Base-by-base conservation (phyloP, 2,329 filamentous ascomycete species). In the Alternaria tenuissima region DNA sequence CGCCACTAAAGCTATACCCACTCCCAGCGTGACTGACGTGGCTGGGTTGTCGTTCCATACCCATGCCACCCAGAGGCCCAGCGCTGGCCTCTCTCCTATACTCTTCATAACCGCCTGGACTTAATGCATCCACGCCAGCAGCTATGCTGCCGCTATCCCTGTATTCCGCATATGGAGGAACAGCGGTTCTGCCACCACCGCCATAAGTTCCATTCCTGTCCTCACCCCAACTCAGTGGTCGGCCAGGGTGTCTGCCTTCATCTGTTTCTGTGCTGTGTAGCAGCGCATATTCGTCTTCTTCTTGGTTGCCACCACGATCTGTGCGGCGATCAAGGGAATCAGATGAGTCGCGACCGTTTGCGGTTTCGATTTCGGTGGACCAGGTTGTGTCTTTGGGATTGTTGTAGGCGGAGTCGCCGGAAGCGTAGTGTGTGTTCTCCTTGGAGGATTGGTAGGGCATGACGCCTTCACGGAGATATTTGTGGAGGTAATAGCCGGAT, bases 381-480 rank as follows among this genome's bases (percentile, higher is more conserved):
- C 81, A 81, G 16, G 79, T 76, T 61, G 75, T 74, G 74, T 81
- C 83, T 53, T 78, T 77, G 34, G 54, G 47, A 30, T 61, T 57
- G 36, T 61, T 61, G 36, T 61, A 61, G 48, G 63, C 52, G 7
- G 65, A 69, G 51, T 77, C 75, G 62, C 75, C 75, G 46, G 62
- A 61, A 12, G 62, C 54, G 62, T 83, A 81, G 69, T 85, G 73
- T 0, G 74, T 83, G 42, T 83, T 82, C 4, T 79, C 77, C 44
- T 82, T 79, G 7, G 78, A 61, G 20, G 73, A 73, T 60, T 74
- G 71, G 66, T 78, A 78, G 48, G 86, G 86, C 57, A 87, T 80
- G 48, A 82, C 81, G 60, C 86, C 86, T 47, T 85, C 86, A 64
- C 83, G 82, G 63, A 85, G 83, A 79, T 85, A 87, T 68, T 86